Base-by-base conservation (phyloP, 345 rosid genomes). In the Aquilaria malaccensis region DNA sequence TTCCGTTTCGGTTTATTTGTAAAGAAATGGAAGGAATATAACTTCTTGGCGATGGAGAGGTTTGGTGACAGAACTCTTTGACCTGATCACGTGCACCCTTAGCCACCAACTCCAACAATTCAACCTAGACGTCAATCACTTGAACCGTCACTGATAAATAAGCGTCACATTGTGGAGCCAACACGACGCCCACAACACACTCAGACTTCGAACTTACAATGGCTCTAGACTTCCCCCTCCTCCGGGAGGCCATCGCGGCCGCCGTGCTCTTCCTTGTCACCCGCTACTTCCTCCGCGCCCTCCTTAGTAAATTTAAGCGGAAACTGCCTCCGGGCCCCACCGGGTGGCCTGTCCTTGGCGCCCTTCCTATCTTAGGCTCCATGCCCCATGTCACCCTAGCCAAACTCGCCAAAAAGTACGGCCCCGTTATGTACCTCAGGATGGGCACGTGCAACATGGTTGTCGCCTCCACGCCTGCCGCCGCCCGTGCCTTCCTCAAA, bases 271-370 rank as follows among this genome's bases (percentile, higher is more conserved):
- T 74, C 69, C 37, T 77, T 10, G 9, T 76, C 58, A 64, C 80
- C 31, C 59, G 71, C 31, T 33, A 58, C 12, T 64, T 69, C 13
- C 1, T 82, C 46, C 55, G 30, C 22, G 70, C 45, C 6, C 52
- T 74, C 22, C 14, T 67, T 0, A n/a, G 4, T 37, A 72, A 62
- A 30, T 13, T 15, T 0, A 11, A 56, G 43, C 59, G 11, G 7
- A 68, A 29, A 3, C 80, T 79, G 2, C 85, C 85, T 1, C 85
- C 82, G 0, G 89, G 87, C 0, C 86, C 86, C 0, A 79, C 52
- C 52, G 89, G 83, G 3, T 81, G 83, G 86, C 92, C 92, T 9
- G 0, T 83, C 10, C 45, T 85, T 0, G 88, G 88, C 0, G 80
- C 80, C 2, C 76, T 85, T 15, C 92, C 86, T 2, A 74, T 79